A percentile compares a stretch with the other conserved stretches of the same genome.
Conservation (phyloP, 495 filamentous ascomycete species). For the Penicillium chermesinum region DNA sequence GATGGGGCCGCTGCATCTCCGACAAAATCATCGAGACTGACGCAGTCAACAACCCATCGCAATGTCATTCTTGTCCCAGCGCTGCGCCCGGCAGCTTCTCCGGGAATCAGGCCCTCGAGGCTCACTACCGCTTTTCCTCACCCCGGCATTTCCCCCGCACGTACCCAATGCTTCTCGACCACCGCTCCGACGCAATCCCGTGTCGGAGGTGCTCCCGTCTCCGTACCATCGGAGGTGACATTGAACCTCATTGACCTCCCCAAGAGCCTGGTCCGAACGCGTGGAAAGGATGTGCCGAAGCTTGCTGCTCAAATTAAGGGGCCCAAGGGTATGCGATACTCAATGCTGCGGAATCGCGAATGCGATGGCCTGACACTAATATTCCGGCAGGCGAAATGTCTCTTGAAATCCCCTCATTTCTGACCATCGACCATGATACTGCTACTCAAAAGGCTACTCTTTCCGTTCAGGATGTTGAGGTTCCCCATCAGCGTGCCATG, state of each 20-base stretch:
- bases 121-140: constrained; percentile 63
- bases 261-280: constrained; percentile 41
- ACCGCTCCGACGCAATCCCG: constrained; percentile 64
- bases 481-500: constrained; percentile 84
- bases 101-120: constrained; percentile 28
- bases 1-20: constrained; percentile 18
- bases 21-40: constrained; percentile 36
- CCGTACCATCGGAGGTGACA: constrained; percentile 77
- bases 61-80: constrained; percentile 37
- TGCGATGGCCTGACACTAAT: constrained; percentile 1
- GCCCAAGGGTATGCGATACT: constrained; percentile 56
- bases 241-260: constrained; percentile 60
- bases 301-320: constrained; percentile 63
- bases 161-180: constrained; percentile 64
- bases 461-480: constrained; percentile 54
- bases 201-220: constrained; percentile 75
- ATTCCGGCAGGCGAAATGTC: constrained; percentile 58
- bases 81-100: constrained; percentile 41
- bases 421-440: constrained; percentile 63
- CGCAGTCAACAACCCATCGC: constrained; percentile 21
- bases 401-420: constrained; percentile 65
- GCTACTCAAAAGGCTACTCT: constrained; percentile 56
- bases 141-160: constrained; percentile 62
- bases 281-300: constrained; percentile 50
- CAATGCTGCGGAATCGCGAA: neutral